A percentile compares a stretch with the other conserved stretches of the same genome.
These are phyloP conservation scores for Dactylonectria estremocensis DNA, from an alignment of 2,329 filamentous ascomycete species.

Conservation along the genomic window DNA sequence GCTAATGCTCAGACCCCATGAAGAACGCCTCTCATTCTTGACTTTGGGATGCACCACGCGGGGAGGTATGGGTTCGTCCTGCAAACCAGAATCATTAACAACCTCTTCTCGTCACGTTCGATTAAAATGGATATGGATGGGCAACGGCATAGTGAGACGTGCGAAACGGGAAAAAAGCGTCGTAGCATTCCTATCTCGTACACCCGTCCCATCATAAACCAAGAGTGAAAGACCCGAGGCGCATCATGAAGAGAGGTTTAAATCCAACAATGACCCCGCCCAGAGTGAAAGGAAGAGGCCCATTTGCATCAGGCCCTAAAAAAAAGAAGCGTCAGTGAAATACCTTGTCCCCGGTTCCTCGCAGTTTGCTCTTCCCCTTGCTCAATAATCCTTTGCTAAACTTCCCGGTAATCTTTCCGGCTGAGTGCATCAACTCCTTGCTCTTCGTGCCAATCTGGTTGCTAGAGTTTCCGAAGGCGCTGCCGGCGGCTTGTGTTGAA, in stretches of 20 bases:
- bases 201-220: constrained; percentile 54
- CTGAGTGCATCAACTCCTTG: constrained; percentile 90
- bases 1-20: constrained; percentile 61
- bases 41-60: constrained; percentile 54
- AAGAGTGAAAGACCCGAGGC: constrained; percentile 49
- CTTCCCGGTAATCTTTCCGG: constrained; percentile 89
- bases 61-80: constrained; percentile 56
- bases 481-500: constrained; percentile 58
- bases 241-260: constrained; percentile 50
- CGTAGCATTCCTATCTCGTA: constrained; percentile 61
- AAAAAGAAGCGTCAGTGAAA: constrained; percentile 74
- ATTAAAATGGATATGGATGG: constrained; percentile 47
- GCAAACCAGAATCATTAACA: constrained; percentile 56
- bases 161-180: constrained; percentile 50
- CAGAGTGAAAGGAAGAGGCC: constrained; percentile 45
- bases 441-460: constrained; percentile 84
- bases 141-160: constrained; percentile 47
- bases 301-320: constrained; percentile 49
- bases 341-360: constrained; percentile 86
- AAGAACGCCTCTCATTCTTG: constrained; percentile 60
- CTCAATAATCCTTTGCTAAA: constrained; percentile 93
- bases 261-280: constrained; percentile 49
- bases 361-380: constrained; percentile 90
- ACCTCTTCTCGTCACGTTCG: constrained; percentile 48
- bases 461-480: constrained; percentile 68